Conservation (phyloP, 768 basidiomycete species). For the Suillus spraguei region DNA sequence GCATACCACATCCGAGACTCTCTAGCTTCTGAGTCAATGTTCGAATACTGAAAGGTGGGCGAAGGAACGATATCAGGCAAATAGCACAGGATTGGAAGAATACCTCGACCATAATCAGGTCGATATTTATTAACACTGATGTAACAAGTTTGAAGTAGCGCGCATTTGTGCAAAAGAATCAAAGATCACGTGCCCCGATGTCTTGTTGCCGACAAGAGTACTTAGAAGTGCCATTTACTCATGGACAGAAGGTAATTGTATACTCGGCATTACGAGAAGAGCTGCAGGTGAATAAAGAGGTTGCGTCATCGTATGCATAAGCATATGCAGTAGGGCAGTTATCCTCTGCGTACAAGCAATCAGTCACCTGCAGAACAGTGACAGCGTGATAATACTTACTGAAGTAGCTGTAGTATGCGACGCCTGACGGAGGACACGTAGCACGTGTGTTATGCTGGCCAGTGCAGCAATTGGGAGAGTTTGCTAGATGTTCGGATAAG, state of each 20-base stretch:
- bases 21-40: neutral
- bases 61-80: neutral
- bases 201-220: neutral
- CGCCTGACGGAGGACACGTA: conserved; percentile 57
- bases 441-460: conserved; percentile 51
- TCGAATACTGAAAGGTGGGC: neutral
- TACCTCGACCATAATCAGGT: neutral
- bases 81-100: neutral
- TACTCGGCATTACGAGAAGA: conserved; percentile 40
- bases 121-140: neutral
- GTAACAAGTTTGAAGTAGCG: neutral
- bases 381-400: conserved; percentile 31
- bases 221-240: neutral
- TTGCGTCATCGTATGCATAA: conserved; percentile 54
- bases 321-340: conserved; percentile 51
- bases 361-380: conserved; percentile 4
- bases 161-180: neutral
- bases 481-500: conserved; percentile 33
- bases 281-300: conserved; percentile 48
- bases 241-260: conserved; percentile 49
- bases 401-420: conserved; percentile 47
- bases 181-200: no score
- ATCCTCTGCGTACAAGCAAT: conserved; percentile 31
- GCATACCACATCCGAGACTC: neutral
- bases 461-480: conserved; percentile 68